phyloP scores from a whole-genome alignment of 2,329 filamentous ascomycete genomes.

The Fusarium sambucinum region DNA sequence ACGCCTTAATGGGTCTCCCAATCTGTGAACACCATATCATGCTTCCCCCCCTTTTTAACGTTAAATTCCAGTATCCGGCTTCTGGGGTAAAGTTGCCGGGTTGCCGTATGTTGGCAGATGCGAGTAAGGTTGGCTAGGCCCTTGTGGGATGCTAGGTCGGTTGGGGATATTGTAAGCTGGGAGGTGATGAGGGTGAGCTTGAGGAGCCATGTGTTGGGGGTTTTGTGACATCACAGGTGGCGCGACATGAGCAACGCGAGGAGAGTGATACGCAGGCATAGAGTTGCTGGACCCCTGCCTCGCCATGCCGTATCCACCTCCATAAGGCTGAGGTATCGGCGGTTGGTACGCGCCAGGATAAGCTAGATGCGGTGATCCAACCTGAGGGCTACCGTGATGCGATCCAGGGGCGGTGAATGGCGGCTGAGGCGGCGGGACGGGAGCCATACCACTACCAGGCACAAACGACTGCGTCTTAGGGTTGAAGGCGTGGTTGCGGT shows the following conservation, averaged over 20 bases:
- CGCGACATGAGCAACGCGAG: constrained; percentile 52
- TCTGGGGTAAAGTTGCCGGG: constrained; percentile 70
- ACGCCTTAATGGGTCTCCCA: constrained; percentile 49
- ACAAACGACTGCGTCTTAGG: constrained; percentile 94
- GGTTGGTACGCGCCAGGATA: constrained; percentile 63
- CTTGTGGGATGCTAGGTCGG: constrained; percentile 60
- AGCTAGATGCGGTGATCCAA: constrained; percentile 63
- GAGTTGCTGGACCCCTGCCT: constrained; percentile 69
- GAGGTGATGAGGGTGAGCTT: constrained; percentile 59
- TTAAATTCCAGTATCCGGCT: constrained; percentile 65
- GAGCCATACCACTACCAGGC: constrained; percentile 67
- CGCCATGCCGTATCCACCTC: constrained; percentile 66
- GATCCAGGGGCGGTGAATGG: constrained; percentile 62
- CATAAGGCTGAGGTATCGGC: constrained; percentile 61
- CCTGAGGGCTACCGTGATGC: constrained; percentile 66
- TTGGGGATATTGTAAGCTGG: constrained; percentile 59
- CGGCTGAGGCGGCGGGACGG: constrained; percentile 61
- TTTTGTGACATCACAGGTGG: constrained; percentile 55
- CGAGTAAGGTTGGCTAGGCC: constrained; percentile 61
- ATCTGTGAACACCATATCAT: constrained; percentile 49
- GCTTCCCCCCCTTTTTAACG: constrained; percentile 40
- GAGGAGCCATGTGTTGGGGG: constrained; percentile 55
- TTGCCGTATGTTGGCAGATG: constrained; percentile 70
- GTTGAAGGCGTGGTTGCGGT: constrained; percentile 85
- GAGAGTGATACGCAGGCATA: constrained; percentile 62